Conservation (phyloP, 331 rosid species). For the Prunus yedoensis region DNA sequence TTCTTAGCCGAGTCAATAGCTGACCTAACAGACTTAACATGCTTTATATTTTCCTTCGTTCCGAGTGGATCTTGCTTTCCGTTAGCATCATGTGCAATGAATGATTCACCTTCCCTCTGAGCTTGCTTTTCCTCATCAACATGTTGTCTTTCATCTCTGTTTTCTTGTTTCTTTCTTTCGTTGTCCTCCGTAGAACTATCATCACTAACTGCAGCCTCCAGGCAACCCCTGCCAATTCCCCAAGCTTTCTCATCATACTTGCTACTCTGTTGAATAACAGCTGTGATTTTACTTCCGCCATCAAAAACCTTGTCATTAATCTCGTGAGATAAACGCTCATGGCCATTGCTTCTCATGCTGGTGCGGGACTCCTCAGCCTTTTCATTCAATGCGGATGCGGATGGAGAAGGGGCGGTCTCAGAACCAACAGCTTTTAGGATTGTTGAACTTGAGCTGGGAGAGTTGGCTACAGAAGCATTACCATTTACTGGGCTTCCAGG, state of each 20-base stretch:
- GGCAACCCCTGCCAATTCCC: constrained; percentile 31
- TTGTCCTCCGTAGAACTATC: constrained; percentile 35
- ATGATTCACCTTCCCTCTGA: constrained; percentile 42
- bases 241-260: constrained; percentile 31
- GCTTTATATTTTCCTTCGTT: constrained; percentile 45
- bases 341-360: constrained; percentile 37
- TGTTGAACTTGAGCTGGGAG: constrained; percentile 41
- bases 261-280: neutral
- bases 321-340: constrained; percentile 33
- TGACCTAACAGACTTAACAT: constrained; percentile 84
- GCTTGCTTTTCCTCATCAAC: constrained; percentile 32
- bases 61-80: constrained; percentile 36
- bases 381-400: constrained; percentile 34
- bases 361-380: constrained; percentile 36
- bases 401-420: constrained; percentile 45
- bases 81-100: constrained; percentile 22
- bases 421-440: constrained; percentile 33
- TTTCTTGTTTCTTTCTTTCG: constrained; percentile 26
- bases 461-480: constrained; percentile 37
- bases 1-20: constrained; percentile 48
- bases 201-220: constrained; percentile 29
- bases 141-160: constrained; percentile 19
- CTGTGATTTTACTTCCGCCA: constrained; percentile 15
- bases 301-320: constrained; percentile 26
- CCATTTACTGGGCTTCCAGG: constrained; percentile 58